Evolutionary conservation across 1,284 basidiomycete genomes (phyloP), one percentile per base, ranked within the genome.

Genomic region (Trichosporon faecale): DNA sequence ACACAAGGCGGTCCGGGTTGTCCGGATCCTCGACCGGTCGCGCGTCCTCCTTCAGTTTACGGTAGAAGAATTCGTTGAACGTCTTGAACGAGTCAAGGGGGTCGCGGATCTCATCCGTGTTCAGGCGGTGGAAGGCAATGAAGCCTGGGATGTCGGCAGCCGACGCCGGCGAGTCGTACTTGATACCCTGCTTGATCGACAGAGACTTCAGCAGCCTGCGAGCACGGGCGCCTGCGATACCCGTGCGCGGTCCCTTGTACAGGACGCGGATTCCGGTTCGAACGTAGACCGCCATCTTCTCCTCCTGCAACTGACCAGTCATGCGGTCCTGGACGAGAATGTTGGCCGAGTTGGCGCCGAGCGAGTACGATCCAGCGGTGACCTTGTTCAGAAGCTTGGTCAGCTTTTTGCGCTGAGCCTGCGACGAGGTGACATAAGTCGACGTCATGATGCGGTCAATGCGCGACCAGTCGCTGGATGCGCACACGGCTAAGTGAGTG

Each of bases 341-440:
- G 80, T 98, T 98, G 65, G 95, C 96, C 69, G 73, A 78, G 71
- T 83, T 84, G n/a, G 95, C 95, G 7, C 95, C 95, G 33, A 98
- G 88, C 74, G 88, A 89, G 84, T 98, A 98, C 73, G 91, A 88
- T 1, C 95, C 95, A 72, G 88, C 88, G 0, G 91, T 91, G 2
- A 96, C 89, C 84, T 94, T 94, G 66, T 88, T 87, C 72, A 97
- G 87, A 55, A 97, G 88, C 85, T 93, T 95, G 70, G 93, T 94
- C 77, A 95, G 91, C 90, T 94, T 97, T 84, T 99, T 99, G 78
- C 96, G 87, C 84, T 98, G 95, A 67, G 97, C 96, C 84, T 99
- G 96, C 74, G 88, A 90, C 16, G 93, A 91, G 0, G 96, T 99
- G 1, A 98, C 95, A 76, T 94, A 99, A 78, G 95, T 96, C n/a